A percentile compares a stretch with the other conserved stretches of the same genome.
Evolutionary conservation across 2,329 filamentous ascomycete species (phyloP).

Genomic region (Hypoxylon sp.): DNA sequence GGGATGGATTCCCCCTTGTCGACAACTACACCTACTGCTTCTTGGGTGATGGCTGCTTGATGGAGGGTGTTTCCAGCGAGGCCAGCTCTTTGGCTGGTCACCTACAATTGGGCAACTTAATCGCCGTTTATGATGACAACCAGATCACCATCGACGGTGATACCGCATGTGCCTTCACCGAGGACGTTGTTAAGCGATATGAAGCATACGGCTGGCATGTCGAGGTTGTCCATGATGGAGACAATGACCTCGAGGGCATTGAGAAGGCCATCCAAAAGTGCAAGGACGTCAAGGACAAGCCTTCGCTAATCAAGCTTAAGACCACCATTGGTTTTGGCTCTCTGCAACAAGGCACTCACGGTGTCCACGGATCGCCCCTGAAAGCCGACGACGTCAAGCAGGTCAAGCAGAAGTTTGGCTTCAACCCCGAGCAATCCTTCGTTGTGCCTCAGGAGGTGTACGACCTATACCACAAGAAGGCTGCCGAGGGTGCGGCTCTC

Average conservation of each 20-base stretch:
- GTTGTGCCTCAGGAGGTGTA: constrained; percentile 95
- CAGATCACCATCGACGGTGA: constrained; percentile 96
- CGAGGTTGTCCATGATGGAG: constrained; percentile 85
- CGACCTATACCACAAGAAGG: constrained; percentile 87
- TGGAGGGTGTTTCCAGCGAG: constrained; percentile 97
- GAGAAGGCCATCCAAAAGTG: constrained; percentile 88
- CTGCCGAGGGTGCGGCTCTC: constrained; percentile 84
- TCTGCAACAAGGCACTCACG: constrained; percentile 89
- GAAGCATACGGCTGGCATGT: constrained; percentile 98
- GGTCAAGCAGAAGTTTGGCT: constrained; percentile 95
- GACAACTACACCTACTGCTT: constrained; percentile 98
- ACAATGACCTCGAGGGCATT: constrained; percentile 87
- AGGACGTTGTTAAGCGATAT: constrained; percentile 95
- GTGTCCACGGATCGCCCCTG: constrained; percentile 95
- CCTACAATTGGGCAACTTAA: constrained; percentile 97
- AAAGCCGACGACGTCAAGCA: constrained; percentile 95
- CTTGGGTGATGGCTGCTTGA: constrained; percentile 97
- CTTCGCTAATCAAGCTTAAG: constrained; percentile 93
- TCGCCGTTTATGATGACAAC: constrained; percentile 98
- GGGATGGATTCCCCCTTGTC: constrained; percentile 88
- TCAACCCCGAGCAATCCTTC: constrained; percentile 94
- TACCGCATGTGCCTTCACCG: constrained; percentile 96
- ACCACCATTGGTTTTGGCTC: constrained; percentile 99
- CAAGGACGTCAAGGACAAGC: constrained; percentile 94
- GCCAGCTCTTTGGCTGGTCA: constrained; percentile 93